Percentiles rank a stretch among this genome's conserved stretches.
Evolutionary conservation across 164 flowering plant genomes (phyloP).

Genomic region (Berberis thunbergii): DNA sequence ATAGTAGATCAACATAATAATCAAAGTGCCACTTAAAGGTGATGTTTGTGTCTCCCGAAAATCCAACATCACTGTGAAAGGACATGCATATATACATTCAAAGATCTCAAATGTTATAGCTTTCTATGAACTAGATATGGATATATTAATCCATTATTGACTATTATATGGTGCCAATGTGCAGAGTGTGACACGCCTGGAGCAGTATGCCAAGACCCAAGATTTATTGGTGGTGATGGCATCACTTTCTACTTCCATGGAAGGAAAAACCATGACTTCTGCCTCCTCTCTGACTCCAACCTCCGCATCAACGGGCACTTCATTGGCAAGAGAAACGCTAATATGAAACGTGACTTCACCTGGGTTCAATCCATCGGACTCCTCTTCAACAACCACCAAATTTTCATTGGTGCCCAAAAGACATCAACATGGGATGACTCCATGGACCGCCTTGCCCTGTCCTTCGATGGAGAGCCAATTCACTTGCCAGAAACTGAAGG

Average conservation of each 20-base stretch:
- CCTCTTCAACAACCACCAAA: constrained; percentile 26
- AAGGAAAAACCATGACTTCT: constrained; percentile 31
- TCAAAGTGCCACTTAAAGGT: no score
- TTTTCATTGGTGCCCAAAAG: constrained; percentile 30
- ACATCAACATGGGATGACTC: constrained; percentile 50
- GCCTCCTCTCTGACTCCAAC: constrained; percentile 39
- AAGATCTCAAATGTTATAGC: no score
- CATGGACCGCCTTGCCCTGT: constrained; percentile 32
- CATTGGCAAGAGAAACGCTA: constrained; percentile 12
- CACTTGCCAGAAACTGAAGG: constrained; percentile 26
- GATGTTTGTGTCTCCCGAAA: no score
- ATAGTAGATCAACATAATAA: no score
- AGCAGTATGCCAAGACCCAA: constrained; percentile 36
- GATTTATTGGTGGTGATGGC: constrained; percentile 40
- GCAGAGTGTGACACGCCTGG: constrained; percentile 33
- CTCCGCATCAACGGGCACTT: constrained; percentile 35
- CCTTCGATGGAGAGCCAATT: constrained; percentile 33
- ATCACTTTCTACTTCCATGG: constrained; percentile 44
- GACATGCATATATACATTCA: no score
- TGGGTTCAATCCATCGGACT: constrained; percentile 23
- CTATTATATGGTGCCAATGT: not conserved
- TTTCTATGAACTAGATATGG: no score
- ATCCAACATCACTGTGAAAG: no score
- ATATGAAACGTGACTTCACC: constrained; percentile 18
- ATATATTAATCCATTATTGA: no score